Evolutionary conservation across 495 filamentous ascomycete genomes (phyloP).

Genomic region (Podospora pseudoanserina): DNA sequence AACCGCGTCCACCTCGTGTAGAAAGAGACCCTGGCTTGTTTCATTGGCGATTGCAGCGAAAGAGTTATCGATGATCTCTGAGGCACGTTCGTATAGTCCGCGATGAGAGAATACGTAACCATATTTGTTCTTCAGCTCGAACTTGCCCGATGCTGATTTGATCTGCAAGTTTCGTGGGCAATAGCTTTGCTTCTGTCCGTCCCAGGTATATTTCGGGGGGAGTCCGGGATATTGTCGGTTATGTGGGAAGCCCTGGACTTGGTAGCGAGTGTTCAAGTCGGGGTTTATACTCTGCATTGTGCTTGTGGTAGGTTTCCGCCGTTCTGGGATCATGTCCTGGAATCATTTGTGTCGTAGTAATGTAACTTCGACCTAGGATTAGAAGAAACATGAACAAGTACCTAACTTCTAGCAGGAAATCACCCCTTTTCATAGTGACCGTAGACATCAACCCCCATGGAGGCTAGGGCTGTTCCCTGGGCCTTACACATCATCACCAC

Average conservation of each 20-base stretch:
- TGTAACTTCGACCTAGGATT: too few species aligned
- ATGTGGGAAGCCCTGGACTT: not conserved
- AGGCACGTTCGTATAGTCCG: conserved; percentile 5
- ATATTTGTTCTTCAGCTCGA: not conserved
- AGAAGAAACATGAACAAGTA: too few species aligned
- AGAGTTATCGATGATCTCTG: not conserved
- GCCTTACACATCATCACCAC: too few species aligned
- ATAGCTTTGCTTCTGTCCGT: not conserved
- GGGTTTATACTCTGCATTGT: too few species aligned
- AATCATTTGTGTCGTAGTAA: too few species aligned
- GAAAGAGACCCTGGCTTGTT: not conserved
- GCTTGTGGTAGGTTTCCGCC: too few species aligned
- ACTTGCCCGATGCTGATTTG: not conserved
- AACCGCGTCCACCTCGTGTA: not conserved
- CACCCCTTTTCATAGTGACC: too few species aligned
- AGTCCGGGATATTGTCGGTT: not conserved
- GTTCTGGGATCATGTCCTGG: too few species aligned
- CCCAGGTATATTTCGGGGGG: not conserved
- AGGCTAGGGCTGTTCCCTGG: too few species aligned
- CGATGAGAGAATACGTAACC: not conserved
- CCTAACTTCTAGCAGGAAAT: too few species aligned
- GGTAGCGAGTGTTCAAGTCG: not conserved
- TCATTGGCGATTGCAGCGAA: not conserved
- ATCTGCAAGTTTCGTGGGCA: not conserved
- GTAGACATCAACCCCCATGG: too few species aligned